These are phyloP conservation scores for Botryotinia calthae DNA, from an alignment of 2,329 filamentous ascomycete species.

Conservation along the genomic window DNA sequence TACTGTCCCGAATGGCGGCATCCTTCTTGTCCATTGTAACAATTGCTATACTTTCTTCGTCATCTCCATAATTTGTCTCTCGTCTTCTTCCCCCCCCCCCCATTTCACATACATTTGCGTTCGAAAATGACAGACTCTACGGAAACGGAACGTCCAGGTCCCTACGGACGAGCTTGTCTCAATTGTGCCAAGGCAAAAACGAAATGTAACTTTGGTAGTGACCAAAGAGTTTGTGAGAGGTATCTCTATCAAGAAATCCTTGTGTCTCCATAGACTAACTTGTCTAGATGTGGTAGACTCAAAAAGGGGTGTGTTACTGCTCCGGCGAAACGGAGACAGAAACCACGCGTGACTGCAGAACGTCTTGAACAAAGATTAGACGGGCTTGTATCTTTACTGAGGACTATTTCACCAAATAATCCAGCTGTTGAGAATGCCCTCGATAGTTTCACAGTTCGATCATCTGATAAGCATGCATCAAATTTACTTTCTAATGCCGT, in stretches of 20 bases:
- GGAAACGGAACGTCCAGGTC: conserved; percentile 11
- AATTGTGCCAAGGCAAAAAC: conserved; percentile 15
- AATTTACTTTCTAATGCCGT: neutral
- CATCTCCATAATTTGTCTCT: neutral
- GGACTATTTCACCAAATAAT: conserved; percentile 16
- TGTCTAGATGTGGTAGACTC: conserved; percentile 23
- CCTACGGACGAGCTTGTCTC: conserved; percentile 13
- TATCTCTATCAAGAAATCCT: neutral
- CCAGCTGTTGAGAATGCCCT: conserved; percentile 13
- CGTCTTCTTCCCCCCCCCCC: neutral
- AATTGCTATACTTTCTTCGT: neutral
- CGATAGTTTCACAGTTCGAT: neutral
- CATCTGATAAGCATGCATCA: neutral
- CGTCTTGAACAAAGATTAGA: conserved; percentile 27
- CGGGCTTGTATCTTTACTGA: conserved; percentile 21
- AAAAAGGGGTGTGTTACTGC: conserved; percentile 23
- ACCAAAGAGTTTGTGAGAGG: conserved; percentile 15
- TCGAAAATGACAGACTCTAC: neutral
- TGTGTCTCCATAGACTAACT: neutral
- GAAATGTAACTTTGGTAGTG: conserved; percentile 14
- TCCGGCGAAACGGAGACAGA: conserved; percentile 18
- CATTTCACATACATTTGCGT: neutral
- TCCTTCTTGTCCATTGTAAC: neutral
- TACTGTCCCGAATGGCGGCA: neutral
- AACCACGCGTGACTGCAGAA: conserved; percentile 22